phyloP scores from a whole-genome alignment of 768 basidiomycete genomes.

The Sutorius australiensis region DNA sequence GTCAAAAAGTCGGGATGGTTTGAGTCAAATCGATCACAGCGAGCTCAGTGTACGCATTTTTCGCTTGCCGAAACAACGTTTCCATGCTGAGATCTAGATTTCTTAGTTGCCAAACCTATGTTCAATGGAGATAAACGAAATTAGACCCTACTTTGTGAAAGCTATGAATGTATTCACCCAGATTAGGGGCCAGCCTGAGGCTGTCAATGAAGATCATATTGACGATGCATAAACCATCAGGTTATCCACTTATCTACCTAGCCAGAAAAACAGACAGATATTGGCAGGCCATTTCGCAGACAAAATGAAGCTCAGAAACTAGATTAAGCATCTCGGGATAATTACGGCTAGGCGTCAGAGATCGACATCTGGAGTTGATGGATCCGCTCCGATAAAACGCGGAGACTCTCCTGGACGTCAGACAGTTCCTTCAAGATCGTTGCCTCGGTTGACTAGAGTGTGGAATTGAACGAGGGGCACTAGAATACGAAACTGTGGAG shows the following conservation, averaged over 20 bases:
- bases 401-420: slow-evolving; percentile 45
- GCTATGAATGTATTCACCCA: slow-evolving; percentile 74
- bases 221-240: slow-evolving; percentile 1
- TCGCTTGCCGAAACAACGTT: background rate
- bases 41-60: slow-evolving; percentile 70
- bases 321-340: background rate
- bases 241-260: background rate
- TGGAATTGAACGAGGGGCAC: slow-evolving; percentile 2
- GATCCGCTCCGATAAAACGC: slow-evolving; percentile 35
- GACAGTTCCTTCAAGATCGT: slow-evolving; percentile 62
- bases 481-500: background rate
- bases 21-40: slow-evolving; percentile 74
- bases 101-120: slow-evolving; percentile 76
- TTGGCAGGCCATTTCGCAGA: slow-evolving; percentile 2
- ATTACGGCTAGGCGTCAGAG: background rate
- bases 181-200: slow-evolving; percentile 34
- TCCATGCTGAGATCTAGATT: background rate
- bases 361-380: slow-evolving; percentile 23
- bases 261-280: background rate
- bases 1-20: slow-evolving; percentile 86
- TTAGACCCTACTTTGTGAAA: slow-evolving; percentile 82
- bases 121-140: slow-evolving; percentile 92
- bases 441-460: slow-evolving; percentile 65
- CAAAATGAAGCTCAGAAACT: background rate
- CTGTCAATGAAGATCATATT: background rate